Percentiles rank a stretch among this genome's conserved stretches.
Conservation (phyloP, 257 asterid genomes). For the Cynanchum wilfordii region DNA sequence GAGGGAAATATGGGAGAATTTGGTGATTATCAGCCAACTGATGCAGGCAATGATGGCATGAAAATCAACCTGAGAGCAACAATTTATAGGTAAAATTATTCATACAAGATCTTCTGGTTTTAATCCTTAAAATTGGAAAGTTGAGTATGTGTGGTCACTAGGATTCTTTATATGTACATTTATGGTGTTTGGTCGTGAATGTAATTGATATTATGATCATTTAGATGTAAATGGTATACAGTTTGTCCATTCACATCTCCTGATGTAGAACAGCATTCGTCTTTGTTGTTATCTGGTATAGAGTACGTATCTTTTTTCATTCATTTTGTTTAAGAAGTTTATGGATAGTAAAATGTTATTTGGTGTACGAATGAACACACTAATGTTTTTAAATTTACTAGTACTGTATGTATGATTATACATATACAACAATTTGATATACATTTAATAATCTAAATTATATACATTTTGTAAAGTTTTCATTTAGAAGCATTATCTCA, state of each 20-base stretch:
- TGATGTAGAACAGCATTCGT: not conserved
- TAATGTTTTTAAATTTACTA: not conserved
- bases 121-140: not conserved
- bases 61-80: constrained; percentile 88
- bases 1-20: constrained; percentile 28
- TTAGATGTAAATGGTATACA: not conserved
- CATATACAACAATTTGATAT: too few species aligned
- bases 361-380: too few species aligned
- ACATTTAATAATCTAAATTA: too few species aligned
- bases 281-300: not conserved
- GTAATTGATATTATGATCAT: not conserved
- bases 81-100: constrained; percentile 53
- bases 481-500: too few species aligned
- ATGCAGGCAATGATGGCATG: constrained; percentile 48
- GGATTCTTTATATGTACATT: not conserved
- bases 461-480: too few species aligned
- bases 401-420: too few species aligned
- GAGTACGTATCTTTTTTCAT: not conserved
- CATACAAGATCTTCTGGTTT: not conserved
- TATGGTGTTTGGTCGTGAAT: not conserved
- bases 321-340: not conserved
- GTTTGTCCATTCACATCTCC: not conserved
- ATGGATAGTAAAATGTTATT: not conserved
- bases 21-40: constrained; percentile 33
- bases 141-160: not conserved